Conservation (phyloP, 345 rosid species). For the Pugionium cornutum region DNA sequence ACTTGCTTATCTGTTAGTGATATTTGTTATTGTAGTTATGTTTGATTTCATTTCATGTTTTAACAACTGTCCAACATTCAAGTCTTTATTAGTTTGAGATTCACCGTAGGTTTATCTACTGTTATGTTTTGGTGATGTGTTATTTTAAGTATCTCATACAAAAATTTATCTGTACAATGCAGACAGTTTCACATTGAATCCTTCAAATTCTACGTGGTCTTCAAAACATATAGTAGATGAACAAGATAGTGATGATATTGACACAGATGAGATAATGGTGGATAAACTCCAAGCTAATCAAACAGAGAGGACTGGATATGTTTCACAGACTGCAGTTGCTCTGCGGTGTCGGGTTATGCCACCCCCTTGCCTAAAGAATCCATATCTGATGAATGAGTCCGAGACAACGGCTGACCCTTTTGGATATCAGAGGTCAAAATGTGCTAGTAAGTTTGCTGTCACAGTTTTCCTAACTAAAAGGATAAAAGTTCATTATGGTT, state of each 20-base stretch:
- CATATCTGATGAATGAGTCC: slow-evolving; percentile 61
- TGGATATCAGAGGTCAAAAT: slow-evolving; percentile 79
- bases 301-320: slow-evolving; percentile 54
- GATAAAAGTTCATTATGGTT: background rate
- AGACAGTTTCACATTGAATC: slow-evolving; percentile 47
- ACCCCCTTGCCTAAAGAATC: slow-evolving; percentile 92
- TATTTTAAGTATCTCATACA: slow-evolving; percentile 11
- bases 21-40: background rate
- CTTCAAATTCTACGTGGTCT: slow-evolving; percentile 50
- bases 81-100: slow-evolving; percentile 11
- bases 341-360: slow-evolving; percentile 87
- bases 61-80: background rate
- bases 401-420: slow-evolving; percentile 65
- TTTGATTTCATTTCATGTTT: background rate
- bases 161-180: slow-evolving; percentile 19
- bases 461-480: background rate
- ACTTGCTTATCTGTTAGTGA: slow-evolving; percentile 10
- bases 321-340: slow-evolving; percentile 83
- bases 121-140: slow-evolving; percentile 5
- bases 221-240: slow-evolving; percentile 49
- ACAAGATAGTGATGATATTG: slow-evolving; percentile 48
- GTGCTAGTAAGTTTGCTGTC: slow-evolving; percentile 60
- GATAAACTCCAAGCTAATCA: slow-evolving; percentile 42
- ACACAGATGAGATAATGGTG: slow-evolving; percentile 45
- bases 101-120: background rate